phyloP scores from a whole-genome alignment of 371 early-diverging fungal genomes.

The Fennellomyces sp. region DNA sequence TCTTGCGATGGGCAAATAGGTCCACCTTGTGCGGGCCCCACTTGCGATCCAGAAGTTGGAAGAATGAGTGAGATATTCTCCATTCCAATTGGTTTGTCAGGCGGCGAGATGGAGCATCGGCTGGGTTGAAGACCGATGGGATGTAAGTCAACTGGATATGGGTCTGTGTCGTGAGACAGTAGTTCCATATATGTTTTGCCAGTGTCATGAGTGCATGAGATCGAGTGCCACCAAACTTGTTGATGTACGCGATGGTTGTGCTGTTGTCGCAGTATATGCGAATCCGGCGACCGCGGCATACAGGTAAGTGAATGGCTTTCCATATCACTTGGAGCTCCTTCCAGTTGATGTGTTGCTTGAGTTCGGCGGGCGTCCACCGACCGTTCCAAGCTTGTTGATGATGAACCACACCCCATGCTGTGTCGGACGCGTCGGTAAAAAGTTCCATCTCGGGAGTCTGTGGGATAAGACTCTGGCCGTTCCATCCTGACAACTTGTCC shows the following conservation, averaged over 20 bases:
- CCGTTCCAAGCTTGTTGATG: too few relatives aligned
- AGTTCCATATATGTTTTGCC: conserved; percentile 17
- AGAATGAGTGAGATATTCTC: conserved; percentile 11
- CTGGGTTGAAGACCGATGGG: conserved; percentile 26
- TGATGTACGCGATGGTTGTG: conserved; percentile 28
- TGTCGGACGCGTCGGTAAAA: conserved; percentile 29
- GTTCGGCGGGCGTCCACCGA: conserved; percentile 12
- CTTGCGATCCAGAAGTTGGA: conserved; percentile 10
- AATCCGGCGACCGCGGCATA: conserved; percentile 4
- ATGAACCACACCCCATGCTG: conserved; percentile 30
- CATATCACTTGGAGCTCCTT: conserved; percentile 13
- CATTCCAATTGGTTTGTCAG: conserved; percentile 25
- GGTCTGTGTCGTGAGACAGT: conserved; percentile 19
- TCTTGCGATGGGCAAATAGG: conserved; percentile 10
- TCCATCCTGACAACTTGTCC: conserved; percentile 13
- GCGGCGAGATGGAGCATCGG: conserved; percentile 18
- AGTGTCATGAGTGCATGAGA: conserved; percentile 14
- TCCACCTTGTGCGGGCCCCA: conserved; percentile 33
- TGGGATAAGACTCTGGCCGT: conserved; percentile 19
- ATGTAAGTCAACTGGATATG: conserved; percentile 22
- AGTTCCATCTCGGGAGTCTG: conserved; percentile 9
- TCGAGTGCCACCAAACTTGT: conserved; percentile 29
- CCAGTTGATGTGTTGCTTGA: background rate
- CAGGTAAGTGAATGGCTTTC: conserved; percentile 7
- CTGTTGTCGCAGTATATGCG: conserved; percentile 26